These are phyloP conservation scores for Plenodomus lindquistii DNA, from an alignment of 2,329 filamentous ascomycete genomes.

Conservation along the genomic window DNA sequence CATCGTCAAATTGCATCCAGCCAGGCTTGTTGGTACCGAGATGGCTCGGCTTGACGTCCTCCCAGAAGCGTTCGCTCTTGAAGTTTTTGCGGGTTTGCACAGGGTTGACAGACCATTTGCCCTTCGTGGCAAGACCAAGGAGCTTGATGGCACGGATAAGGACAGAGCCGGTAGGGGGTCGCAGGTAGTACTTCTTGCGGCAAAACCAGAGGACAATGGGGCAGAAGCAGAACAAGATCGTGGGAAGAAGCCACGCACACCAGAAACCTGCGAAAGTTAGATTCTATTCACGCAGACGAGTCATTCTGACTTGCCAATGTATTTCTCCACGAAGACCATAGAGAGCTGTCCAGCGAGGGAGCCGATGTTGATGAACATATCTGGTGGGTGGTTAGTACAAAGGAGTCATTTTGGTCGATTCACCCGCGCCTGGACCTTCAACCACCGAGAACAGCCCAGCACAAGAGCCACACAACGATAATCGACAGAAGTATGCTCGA, in stretches of 20 bases:
- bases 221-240: conserved; percentile 64
- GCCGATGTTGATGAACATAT: conserved; percentile 65
- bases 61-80: conserved; percentile 65
- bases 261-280: too few species aligned
- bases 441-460: too few species aligned
- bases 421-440: too few species aligned
- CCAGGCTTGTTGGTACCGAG: conserved; percentile 61
- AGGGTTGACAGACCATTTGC: conserved; percentile 65
- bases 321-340: conserved; percentile 77
- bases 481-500: too few species aligned
- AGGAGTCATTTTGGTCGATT: too few species aligned
- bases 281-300: conserved; percentile 69
- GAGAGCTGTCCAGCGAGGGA: conserved; percentile 68
- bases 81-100: conserved; percentile 62
- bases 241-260: conserved; percentile 71
- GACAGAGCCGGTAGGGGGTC: conserved; percentile 72
- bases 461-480: too few species aligned
- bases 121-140: conserved; percentile 64
- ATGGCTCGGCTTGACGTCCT: conserved; percentile 68
- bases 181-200: conserved; percentile 64
- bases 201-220: conserved; percentile 64
- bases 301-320: too few species aligned
- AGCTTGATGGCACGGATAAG: conserved; percentile 68
- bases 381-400: too few species aligned
- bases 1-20: conserved; percentile 84